Base-by-base conservation (phyloP, 768 basidiomycete species). In the Leccinum variicolor region DNA sequence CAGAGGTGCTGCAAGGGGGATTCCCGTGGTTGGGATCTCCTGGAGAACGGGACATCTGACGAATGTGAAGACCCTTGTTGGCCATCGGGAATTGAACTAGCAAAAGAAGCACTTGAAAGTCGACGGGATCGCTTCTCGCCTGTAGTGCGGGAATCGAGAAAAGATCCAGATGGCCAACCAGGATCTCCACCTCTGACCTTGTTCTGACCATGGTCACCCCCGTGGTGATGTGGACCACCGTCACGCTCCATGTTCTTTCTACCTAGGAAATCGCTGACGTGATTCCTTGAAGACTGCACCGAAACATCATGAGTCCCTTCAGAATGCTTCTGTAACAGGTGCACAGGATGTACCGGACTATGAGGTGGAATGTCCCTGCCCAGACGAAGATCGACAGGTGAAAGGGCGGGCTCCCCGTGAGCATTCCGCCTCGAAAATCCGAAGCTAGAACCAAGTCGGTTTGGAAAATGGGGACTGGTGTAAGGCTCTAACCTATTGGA, bases 401-500 rank as follows among this genome's bases (percentile, higher is more conserved):
- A 71, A 34, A 54, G 64, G 62, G 47, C 70, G 57, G 51, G 73
- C 65, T 84, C 82, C 45, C 78, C 76, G 54, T 78, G 75, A 59
- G 74, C 65, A 21, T 75, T 74, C 61, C 82, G 79, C 59, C 82
- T 79, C 43, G 65, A 62, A 55, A 56, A 58, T 19, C 73, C 71
- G 43, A 76, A 68, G 41, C 55, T 56, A 53, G 75, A 66, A 48
- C 74, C 74, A 52, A 78, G 65, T 28, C 81, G 77, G 51, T 71
- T 73, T 53, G 74, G 62, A 34, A 79, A 76, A 63, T 80, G 77
- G n/a, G 75, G 58, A 62, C 78, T 81, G 55, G 78, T 83, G 64
- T 90, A 92, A 3, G 92, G 90, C 72, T 98, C 96, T 55, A 98
- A 74, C 61, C 86, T 82, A 67, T 97, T 98, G 10, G 89, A 91